phyloP scores from a whole-genome alignment of 306 rosid species.

The Trifolium fragiferum region DNA sequence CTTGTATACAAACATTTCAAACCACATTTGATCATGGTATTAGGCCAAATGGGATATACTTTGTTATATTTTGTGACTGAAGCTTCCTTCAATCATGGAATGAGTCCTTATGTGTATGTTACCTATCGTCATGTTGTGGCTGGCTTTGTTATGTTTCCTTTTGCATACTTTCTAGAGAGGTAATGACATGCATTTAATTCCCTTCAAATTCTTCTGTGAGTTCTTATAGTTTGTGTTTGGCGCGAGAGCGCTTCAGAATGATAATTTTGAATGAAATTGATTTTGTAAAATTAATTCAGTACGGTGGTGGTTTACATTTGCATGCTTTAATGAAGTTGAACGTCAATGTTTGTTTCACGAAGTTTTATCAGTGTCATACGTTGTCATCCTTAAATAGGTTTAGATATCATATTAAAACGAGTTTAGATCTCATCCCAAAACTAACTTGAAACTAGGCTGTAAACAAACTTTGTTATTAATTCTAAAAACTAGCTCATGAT shows the following conservation, averaged over 20 bases:
- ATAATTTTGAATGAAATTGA: too few relatives aligned
- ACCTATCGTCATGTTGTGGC: constrained; percentile 75
- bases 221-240: background rate
- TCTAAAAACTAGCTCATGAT: too few relatives aligned
- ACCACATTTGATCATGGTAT: constrained; percentile 72
- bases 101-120: constrained; percentile 81
- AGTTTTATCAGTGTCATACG: too few relatives aligned
- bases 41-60: constrained; percentile 63
- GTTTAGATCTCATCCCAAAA: too few relatives aligned
- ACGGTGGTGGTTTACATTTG: too few relatives aligned
- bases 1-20: constrained; percentile 51
- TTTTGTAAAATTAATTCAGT: too few relatives aligned
- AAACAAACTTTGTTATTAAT: too few relatives aligned
- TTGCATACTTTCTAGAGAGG: constrained; percentile 88
- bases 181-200: background rate
- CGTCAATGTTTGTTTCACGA: background rate
- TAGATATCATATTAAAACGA: too few relatives aligned
- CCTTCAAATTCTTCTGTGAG: background rate
- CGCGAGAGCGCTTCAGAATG: too few relatives aligned
- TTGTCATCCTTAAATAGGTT: too few relatives aligned
- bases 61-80: constrained; percentile 66
- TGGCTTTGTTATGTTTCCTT: constrained; percentile 60
- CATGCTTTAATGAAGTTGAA: background rate
- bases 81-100: constrained; percentile 90
- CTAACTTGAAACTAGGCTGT: too few relatives aligned